Conservation (phyloP, 139 green algal genomes). For the Limnomonas spitsbergensis region DNA sequence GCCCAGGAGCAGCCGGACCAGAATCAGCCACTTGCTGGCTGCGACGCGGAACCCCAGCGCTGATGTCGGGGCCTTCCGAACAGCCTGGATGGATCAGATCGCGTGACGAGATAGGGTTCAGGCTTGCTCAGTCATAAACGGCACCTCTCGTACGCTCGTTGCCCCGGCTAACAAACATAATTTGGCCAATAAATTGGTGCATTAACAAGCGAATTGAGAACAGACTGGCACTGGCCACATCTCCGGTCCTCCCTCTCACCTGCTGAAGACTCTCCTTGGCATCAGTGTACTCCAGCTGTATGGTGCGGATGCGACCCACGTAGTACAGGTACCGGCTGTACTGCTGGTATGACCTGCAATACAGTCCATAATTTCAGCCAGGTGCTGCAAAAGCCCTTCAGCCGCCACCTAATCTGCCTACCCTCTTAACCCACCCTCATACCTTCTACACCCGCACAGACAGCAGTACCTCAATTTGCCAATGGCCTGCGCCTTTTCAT, state of each 20-base stretch:
- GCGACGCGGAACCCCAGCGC: conserved; percentile 83
- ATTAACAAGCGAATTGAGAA: background rate
- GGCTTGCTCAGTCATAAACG: too few species aligned
- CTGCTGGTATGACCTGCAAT: conserved; percentile 82
- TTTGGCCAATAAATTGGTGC: background rate
- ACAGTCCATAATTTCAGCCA: too few species aligned
- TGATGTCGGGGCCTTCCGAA: conserved; percentile 61
- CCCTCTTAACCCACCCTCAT: too few species aligned
- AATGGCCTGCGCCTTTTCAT: too few species aligned
- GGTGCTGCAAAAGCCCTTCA: too few species aligned
- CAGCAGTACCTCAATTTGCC: too few species aligned
- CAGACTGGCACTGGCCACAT: background rate
- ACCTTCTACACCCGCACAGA: too few species aligned
- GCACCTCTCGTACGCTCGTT: too few species aligned
- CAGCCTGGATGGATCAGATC: conserved; percentile 27
- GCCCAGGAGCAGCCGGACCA: conserved; percentile 93
- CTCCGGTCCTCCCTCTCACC: conserved; percentile 44
- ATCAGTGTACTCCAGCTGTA: conserved; percentile 96
- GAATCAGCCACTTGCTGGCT: conserved; percentile 87
- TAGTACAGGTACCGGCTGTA: conserved; percentile 91
- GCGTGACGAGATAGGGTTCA: too few species aligned
- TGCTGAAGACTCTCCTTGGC: conserved; percentile 93
- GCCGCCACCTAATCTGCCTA: too few species aligned
- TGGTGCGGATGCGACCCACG: conserved; percentile 87
- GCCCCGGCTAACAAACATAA: too few species aligned